Percentiles rank a stretch among this genome's conserved stretches.
Conservation (phyloP, 129 eudicot genomes). For the Pittosporum tobira region DNA sequence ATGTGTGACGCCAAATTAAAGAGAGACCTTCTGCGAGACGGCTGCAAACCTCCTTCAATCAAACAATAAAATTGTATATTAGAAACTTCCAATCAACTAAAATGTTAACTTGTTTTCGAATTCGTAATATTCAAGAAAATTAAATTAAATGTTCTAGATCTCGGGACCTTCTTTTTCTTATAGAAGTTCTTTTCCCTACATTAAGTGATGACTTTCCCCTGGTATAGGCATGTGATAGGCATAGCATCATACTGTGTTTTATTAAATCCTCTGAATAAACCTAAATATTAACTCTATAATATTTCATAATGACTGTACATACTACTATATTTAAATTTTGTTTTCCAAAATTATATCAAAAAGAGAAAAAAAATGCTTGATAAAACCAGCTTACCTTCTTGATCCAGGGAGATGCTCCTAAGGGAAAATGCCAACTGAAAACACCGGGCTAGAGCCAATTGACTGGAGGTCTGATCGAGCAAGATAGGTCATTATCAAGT, state of each 20-base stretch:
- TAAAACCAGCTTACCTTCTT: conserved; percentile 40
- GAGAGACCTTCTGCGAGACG: conserved; percentile 66
- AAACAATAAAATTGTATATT: neutral
- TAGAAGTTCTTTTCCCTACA: neutral
- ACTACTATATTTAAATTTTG: neutral
- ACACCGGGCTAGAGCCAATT: conserved; percentile 50
- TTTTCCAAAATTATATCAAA: neutral
- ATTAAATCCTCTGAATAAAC: neutral
- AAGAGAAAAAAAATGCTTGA: neutral
- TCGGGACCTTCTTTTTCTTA: too few relatives aligned
- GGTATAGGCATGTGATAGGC: too few relatives aligned
- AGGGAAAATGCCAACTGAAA: conserved; percentile 81
- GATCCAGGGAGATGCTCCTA: conserved; percentile 47
- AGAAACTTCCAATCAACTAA: neutral
- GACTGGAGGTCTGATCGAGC: conserved; percentile 43
- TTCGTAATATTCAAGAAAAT: neutral
- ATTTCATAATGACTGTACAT: too few relatives aligned
- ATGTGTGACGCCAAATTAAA: conserved; percentile 62
- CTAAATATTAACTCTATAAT: conserved; percentile 5
- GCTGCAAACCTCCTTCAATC: conserved; percentile 48
- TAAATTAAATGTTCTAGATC: neutral
- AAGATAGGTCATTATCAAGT: conserved; percentile 14
- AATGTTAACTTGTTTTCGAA: neutral
- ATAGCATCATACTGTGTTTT: neutral
- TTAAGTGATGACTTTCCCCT: too few relatives aligned